These are phyloP conservation scores for Meyerozyma guilliermondii DNA, from an alignment of 1,139 yeast genomes.

Conservation along the genomic window DNA sequence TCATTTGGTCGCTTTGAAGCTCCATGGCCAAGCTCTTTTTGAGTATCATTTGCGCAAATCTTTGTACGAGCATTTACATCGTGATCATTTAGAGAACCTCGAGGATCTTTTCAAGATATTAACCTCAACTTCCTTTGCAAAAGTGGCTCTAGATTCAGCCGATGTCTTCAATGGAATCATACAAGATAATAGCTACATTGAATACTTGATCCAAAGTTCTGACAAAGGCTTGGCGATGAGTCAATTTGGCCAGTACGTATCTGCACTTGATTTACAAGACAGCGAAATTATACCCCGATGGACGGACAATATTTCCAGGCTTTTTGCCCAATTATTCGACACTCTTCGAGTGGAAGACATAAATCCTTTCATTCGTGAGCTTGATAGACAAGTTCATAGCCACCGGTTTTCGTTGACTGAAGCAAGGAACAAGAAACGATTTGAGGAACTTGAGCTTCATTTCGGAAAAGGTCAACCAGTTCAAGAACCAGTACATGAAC, in stretches of 20 bases:
- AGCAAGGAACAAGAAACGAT: not conserved
- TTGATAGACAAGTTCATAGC: slow-evolving; percentile 7
- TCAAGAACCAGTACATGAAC: not conserved
- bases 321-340: slow-evolving; percentile 11
- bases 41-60: not conserved
- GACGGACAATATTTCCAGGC: slow-evolving; percentile 8
- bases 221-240: slow-evolving; percentile 8
- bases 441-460: not conserved
- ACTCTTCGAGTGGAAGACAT: slow-evolving; percentile 12
- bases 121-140: slow-evolving; percentile 12
- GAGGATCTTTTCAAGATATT: slow-evolving; percentile 7
- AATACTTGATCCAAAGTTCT: slow-evolving; percentile 8
- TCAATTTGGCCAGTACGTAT: slow-evolving; percentile 20
- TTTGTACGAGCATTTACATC: not conserved
- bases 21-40: not conserved
- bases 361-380: slow-evolving; percentile 6
- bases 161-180: slow-evolving; percentile 10
- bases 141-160: slow-evolving; percentile 13
- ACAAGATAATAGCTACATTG: slow-evolving; percentile 5
- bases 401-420: not conserved
- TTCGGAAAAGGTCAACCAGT: not conserved
- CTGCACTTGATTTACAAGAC: slow-evolving; percentile 8
- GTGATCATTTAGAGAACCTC: slow-evolving; percentile 1
- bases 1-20: not conserved
- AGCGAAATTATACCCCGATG: slow-evolving; percentile 8